A percentile compares a stretch with the other conserved stretches of the same genome.
These are phyloP conservation scores for Colletotrichum plurivorum DNA, from an alignment of 2,329 filamentous ascomycete species.

Conservation along the genomic window DNA sequence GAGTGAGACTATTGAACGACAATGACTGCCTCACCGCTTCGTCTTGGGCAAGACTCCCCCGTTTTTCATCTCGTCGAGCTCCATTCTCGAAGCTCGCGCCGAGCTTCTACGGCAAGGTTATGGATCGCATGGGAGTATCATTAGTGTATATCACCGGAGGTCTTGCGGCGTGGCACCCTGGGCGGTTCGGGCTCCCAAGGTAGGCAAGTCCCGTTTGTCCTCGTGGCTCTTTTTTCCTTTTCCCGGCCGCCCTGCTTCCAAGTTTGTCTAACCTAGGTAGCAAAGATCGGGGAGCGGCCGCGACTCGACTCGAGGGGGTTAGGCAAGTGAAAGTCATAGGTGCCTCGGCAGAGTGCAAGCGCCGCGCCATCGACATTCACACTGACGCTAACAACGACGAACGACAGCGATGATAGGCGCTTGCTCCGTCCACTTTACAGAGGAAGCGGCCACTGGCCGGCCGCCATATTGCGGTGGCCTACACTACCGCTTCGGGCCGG, in stretches of 20 bases:
- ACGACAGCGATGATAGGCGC: too few relatives aligned
- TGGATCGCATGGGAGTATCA: constrained; percentile 12
- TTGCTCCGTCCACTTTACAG: not conserved
- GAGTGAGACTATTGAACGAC: constrained; percentile 7
- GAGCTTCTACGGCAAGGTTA: not conserved
- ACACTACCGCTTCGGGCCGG: constrained; percentile 20
- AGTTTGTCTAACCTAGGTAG: not conserved
- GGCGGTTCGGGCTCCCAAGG: constrained; percentile 28
- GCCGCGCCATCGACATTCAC: too few relatives aligned
- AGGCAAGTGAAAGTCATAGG: too few relatives aligned
- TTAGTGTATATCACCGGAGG: constrained; percentile 1
- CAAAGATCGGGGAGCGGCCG: not conserved
- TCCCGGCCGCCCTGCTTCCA: too few relatives aligned
- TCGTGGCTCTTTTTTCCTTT: constrained; percentile 1
- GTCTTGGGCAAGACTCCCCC: constrained; percentile 5
- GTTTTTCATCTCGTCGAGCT: constrained; percentile 31
- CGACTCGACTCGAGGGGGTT: not conserved
- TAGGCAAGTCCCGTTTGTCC: constrained; percentile 18
- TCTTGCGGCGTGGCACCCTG: constrained; percentile 34
- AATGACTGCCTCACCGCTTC: constrained; percentile 26
- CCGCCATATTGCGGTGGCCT: not conserved
- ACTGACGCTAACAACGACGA: too few relatives aligned
- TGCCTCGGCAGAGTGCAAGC: too few relatives aligned
- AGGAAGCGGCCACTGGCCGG: not conserved
- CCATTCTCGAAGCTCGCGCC: constrained; percentile 10